Conservation (phyloP, 2,329 filamentous ascomycete genomes). For the Aspergillus unguis region DNA sequence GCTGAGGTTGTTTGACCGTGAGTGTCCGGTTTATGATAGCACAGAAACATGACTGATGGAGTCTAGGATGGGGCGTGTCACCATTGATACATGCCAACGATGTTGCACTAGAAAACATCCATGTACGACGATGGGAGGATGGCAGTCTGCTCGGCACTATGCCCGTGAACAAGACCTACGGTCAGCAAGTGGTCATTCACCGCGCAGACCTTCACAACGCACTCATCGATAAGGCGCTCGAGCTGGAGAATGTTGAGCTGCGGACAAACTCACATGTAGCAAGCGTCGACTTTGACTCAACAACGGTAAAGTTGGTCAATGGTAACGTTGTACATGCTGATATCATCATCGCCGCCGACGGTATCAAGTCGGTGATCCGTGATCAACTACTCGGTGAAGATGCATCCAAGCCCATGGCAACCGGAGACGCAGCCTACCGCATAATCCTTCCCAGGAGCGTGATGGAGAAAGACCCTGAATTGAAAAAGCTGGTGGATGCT, state of each 20-base stretch:
- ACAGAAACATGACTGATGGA: neutral
- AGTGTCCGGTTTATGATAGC: slow-evolving; percentile 9
- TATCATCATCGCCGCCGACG: slow-evolving; percentile 53
- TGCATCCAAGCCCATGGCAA: slow-evolving; percentile 37
- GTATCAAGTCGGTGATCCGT: slow-evolving; percentile 51
- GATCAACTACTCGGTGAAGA: slow-evolving; percentile 36
- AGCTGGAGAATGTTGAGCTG: slow-evolving; percentile 29
- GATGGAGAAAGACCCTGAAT: slow-evolving; percentile 64
- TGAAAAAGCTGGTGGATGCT: slow-evolving; percentile 63
- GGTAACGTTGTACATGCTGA: slow-evolving; percentile 39
- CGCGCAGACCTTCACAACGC: slow-evolving; percentile 37
- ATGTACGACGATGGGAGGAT: slow-evolving; percentile 36
- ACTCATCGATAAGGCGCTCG: slow-evolving; percentile 28
- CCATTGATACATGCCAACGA: slow-evolving; percentile 33
- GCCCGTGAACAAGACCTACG: slow-evolving; percentile 35
- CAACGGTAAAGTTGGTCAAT: slow-evolving; percentile 28
- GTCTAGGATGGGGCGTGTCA: slow-evolving; percentile 35
- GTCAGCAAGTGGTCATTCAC: slow-evolving; percentile 35
- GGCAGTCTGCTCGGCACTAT: slow-evolving; percentile 30
- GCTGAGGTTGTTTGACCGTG: slow-evolving; percentile 66
- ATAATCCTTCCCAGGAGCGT: slow-evolving; percentile 70
- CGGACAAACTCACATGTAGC: slow-evolving; percentile 29
- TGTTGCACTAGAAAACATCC: slow-evolving; percentile 34
- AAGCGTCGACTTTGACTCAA: slow-evolving; percentile 26
- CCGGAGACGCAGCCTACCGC: slow-evolving; percentile 73